phyloP scores from a whole-genome alignment of 495 filamentous ascomycete species.

The Glonium stellatum region DNA sequence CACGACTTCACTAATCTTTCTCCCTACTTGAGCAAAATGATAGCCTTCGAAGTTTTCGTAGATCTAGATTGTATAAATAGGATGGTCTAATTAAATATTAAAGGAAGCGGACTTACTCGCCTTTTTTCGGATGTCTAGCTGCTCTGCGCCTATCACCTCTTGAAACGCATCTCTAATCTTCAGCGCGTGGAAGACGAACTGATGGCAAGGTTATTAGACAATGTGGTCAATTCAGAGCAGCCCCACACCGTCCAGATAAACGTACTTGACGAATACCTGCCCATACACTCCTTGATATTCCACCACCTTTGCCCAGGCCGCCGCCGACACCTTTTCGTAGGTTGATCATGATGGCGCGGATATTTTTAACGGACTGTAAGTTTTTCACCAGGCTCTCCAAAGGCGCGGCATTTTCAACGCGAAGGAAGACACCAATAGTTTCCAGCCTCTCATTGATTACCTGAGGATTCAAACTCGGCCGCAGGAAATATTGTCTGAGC shows the following conservation, averaged over 20 bases:
- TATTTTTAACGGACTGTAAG: conserved; percentile 71
- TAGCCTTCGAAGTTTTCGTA: conserved; percentile 38
- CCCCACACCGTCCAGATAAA: not conserved
- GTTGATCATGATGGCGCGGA: conserved; percentile 61
- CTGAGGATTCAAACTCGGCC: conserved; percentile 61
- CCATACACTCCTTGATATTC: conserved; percentile 65
- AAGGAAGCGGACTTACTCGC: conserved; percentile 39
- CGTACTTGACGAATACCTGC: conserved; percentile 40
- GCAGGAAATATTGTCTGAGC: conserved; percentile 77
- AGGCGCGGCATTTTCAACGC: conserved; percentile 57
- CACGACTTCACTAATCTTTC: conserved; percentile 61
- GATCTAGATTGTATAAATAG: conserved; percentile 25
- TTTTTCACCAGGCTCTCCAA: conserved; percentile 54
- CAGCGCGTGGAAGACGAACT: conserved; percentile 62
- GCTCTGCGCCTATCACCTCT: conserved; percentile 52
- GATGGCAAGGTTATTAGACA: not conserved
- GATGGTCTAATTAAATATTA: not conserved
- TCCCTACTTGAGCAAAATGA: conserved; percentile 56
- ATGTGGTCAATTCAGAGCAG: not conserved
- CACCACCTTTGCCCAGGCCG: conserved; percentile 48
- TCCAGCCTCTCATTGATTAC: conserved; percentile 69
- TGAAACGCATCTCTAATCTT: conserved; percentile 59
- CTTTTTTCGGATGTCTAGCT: conserved; percentile 51
- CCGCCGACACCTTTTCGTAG: conserved; percentile 69
- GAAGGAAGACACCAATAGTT: conserved; percentile 60